Conservation (phyloP, 441 rosid genomes). For the Croton laevigatus region DNA sequence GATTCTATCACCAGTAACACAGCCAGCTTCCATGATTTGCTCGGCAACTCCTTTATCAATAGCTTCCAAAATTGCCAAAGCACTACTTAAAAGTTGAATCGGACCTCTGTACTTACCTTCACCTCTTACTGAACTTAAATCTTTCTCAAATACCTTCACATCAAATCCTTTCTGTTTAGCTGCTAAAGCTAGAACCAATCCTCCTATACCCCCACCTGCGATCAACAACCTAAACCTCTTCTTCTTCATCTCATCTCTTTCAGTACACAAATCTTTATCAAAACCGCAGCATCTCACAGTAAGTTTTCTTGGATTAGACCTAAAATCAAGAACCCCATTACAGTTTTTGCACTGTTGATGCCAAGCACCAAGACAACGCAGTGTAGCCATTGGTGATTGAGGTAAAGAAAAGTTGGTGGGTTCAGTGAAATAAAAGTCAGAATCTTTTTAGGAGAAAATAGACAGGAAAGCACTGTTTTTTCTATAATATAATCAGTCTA, state of each 20-base stretch:
- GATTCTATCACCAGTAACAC: slow-evolving; percentile 32
- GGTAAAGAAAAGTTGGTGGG: not conserved
- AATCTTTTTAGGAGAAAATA: too few species aligned
- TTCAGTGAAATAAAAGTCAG: too few species aligned
- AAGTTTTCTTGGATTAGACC: not conserved
- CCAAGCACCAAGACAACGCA: slow-evolving; percentile 1
- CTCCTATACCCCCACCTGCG: slow-evolving; percentile 35
- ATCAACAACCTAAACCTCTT: slow-evolving; percentile 25
- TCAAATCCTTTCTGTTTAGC: slow-evolving; percentile 25
- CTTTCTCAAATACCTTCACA: slow-evolving; percentile 35
- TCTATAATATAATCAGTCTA: too few species aligned
- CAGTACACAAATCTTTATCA: not conserved
- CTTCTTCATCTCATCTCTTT: not conserved
- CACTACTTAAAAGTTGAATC: slow-evolving; percentile 24
- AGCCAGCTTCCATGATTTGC: slow-evolving; percentile 22
- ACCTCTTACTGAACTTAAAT: slow-evolving; percentile 32
- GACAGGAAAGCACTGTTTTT: too few species aligned
- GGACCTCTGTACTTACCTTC: slow-evolving; percentile 33
- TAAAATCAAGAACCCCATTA: not conserved
- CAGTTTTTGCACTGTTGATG: not conserved
- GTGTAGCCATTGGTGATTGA: slow-evolving; percentile 4
- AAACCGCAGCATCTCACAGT: slow-evolving; percentile 15
- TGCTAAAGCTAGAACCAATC: slow-evolving; percentile 29
- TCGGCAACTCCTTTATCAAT: slow-evolving; percentile 21
- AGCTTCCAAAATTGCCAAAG: slow-evolving; percentile 22